Evolutionary conservation across 2,329 filamentous ascomycete genomes (phyloP).

Genomic region (Chrysoporthe austroafricana): DNA sequence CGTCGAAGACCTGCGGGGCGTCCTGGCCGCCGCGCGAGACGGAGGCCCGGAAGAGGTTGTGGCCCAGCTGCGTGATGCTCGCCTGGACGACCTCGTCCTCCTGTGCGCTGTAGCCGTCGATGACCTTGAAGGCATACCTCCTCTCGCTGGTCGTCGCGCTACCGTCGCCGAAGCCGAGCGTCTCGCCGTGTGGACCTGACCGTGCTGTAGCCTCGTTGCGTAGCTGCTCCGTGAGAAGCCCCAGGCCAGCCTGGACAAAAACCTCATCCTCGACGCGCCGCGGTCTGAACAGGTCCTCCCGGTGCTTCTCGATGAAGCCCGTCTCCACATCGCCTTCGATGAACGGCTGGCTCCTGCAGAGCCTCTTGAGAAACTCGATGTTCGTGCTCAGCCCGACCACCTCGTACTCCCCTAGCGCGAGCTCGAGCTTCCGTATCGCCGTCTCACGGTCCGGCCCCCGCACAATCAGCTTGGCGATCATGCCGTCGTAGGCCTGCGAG

Average conservation of each 20-base stretch:
- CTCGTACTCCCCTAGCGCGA: slow-evolving; percentile 85
- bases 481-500: slow-evolving; percentile 94
- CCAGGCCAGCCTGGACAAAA: slow-evolving; percentile 85
- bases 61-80: slow-evolving; percentile 51
- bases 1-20: slow-evolving; percentile 45
- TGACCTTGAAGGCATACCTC: slow-evolving; percentile 55
- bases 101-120: slow-evolving; percentile 66
- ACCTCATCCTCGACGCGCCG: slow-evolving; percentile 69
- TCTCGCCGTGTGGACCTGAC: slow-evolving; percentile 49
- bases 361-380: slow-evolving; percentile 91
- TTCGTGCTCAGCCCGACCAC: slow-evolving; percentile 93
- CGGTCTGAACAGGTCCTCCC: slow-evolving; percentile 74
- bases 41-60: slow-evolving; percentile 50
- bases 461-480: slow-evolving; percentile 98
- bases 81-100: slow-evolving; percentile 65
- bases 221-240: slow-evolving; percentile 61
- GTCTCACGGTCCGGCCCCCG: slow-evolving; percentile 77
- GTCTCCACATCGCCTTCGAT: slow-evolving; percentile 89
- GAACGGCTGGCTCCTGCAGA: slow-evolving; percentile 82
- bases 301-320: slow-evolving; percentile 91
- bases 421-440: slow-evolving; percentile 79
- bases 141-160: slow-evolving; percentile 46
- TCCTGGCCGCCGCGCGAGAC: slow-evolving; percentile 49
- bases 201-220: slow-evolving; percentile 34
- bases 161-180: slow-evolving; percentile 58